These are phyloP conservation scores for Biscogniauxia marginata DNA, from an alignment of 2,329 filamentous ascomycete genomes.

Conservation along the genomic window DNA sequence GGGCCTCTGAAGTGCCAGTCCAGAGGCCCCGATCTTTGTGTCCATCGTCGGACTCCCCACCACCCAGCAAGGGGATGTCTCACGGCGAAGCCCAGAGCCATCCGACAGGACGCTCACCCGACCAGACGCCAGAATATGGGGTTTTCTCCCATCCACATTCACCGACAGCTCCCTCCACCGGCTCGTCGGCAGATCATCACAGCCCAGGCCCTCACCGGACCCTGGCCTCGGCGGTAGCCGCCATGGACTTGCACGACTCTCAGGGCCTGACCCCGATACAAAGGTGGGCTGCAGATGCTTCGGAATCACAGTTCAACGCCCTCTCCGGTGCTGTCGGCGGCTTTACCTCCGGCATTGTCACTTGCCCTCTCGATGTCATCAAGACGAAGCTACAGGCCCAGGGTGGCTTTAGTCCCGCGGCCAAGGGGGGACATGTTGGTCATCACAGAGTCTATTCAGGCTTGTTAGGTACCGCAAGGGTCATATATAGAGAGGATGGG, in stretches of 20 bases:
- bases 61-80: conserved; percentile 48
- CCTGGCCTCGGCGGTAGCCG: conserved; percentile 23
- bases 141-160: conserved; percentile 26
- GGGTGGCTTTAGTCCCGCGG: conserved; percentile 68
- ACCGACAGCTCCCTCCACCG: conserved; percentile 28
- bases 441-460: conserved; percentile 73
- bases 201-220: conserved; percentile 11
- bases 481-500: conserved; percentile 87
- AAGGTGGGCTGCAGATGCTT: conserved; percentile 55
- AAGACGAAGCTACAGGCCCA: conserved; percentile 98
- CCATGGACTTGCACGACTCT: conserved; percentile 32
- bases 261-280: conserved; percentile 45
- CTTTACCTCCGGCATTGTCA: conserved; percentile 90
- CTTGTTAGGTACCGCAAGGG: conserved; percentile 77
- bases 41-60: conserved; percentile 10
- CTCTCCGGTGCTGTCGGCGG: conserved; percentile 85
- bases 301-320: conserved; percentile 71
- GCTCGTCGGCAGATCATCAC: conserved; percentile 22
- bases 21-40: conserved; percentile 22
- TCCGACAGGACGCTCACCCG: conserved; percentile 29
- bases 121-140: conserved; percentile 36
- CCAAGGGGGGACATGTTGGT: conserved; percentile 47
- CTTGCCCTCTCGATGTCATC: conserved; percentile 96
- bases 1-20: conserved; percentile 22
- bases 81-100: conserved; percentile 45